Evolutionary conservation across 2,329 filamentous ascomycete species (phyloP), one percentile per base, ranked within the genome.

Genomic region (Immersiporthe knoxdaviesiana): DNA sequence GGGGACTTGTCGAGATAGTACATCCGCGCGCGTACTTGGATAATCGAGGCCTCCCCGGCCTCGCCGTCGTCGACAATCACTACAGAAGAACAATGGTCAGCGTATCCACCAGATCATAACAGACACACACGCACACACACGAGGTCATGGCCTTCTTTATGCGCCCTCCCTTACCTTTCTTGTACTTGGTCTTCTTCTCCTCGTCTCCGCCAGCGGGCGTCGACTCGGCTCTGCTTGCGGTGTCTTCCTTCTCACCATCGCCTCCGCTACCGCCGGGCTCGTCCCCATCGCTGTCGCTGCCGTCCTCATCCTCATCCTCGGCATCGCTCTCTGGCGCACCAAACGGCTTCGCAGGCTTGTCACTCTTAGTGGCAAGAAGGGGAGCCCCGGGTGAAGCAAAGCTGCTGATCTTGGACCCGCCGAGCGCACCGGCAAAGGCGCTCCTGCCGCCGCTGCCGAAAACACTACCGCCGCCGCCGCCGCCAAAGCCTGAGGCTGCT

Each of bases 1-100:
- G 65, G 56, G 8, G 63, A 56, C 72, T 88, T 88, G 72, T 91
- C 89, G 75, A 96, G 91, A 69, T 91, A 87, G 81, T 93, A 98
- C 69, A 98, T 87, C 79, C 97, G 97, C 27, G 93, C 91, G 72
- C 94, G 90, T 70, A 91, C 89, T 59, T 89, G 87, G 76, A 95
- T 87, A 63, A 93, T 81, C 1, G 92, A 95, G 27, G 85, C 84
- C 78, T 98, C 95, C 63, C 89, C 89, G 75, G 94, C 90, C 80
- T 98, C 95, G 68, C 95, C 95, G 65, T 96, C 95, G 77, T 97
- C 91, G 56, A 95, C 87, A 62, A 83, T 81, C 37, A 90, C 88
- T 94, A 74, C 66, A 30, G 10, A 16, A 59, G 10, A 16, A 59
- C 27, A 68, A 71, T 44, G 69, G 24, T 65, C 21, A 64, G 50